Conservation (phyloP, 73 alveolate species). For the Halteria grandinella region DNA sequence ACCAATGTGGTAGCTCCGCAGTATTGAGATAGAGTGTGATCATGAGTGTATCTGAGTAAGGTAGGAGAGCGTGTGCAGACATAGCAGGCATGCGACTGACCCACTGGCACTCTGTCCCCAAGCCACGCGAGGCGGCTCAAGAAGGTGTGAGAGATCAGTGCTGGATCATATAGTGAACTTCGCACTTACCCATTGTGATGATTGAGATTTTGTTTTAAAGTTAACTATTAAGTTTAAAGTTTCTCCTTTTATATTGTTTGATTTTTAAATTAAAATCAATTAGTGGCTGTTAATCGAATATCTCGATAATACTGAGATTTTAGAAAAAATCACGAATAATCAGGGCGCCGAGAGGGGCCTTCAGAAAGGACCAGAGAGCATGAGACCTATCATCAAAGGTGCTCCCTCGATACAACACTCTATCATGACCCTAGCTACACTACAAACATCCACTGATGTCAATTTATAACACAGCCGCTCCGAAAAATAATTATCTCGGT, state of each 20-base stretch:
- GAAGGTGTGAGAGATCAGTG: not conserved
- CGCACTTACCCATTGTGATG: conserved; percentile 42
- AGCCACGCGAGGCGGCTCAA: not conserved
- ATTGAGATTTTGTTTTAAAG: conserved; percentile 32
- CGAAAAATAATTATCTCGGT: no score
- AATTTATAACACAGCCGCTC: no score
- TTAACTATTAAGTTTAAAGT: not conserved
- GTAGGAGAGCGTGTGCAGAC: not conserved
- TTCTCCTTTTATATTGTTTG: conserved; percentile 24
- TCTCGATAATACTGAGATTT: conserved; percentile 34
- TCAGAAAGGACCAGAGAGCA: no score
- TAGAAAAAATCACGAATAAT: conserved; percentile 28
- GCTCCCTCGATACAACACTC: no score
- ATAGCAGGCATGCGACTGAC: not conserved
- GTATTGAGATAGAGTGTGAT: no score
- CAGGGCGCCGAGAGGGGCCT: no score
- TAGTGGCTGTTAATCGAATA: conserved; percentile 43
- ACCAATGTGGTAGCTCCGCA: no score
- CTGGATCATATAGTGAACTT: not conserved
- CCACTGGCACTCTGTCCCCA: not conserved
- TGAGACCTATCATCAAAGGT: no score
- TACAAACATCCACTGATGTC: no score
- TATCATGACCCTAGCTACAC: not conserved
- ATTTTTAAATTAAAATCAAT: conserved; percentile 22
- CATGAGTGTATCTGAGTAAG: not conserved